Percentiles rank a stretch among this genome's conserved stretches.
Evolutionary conservation across 805 yeast species (phyloP).

Genomic region (Candida loeiensis): DNA sequence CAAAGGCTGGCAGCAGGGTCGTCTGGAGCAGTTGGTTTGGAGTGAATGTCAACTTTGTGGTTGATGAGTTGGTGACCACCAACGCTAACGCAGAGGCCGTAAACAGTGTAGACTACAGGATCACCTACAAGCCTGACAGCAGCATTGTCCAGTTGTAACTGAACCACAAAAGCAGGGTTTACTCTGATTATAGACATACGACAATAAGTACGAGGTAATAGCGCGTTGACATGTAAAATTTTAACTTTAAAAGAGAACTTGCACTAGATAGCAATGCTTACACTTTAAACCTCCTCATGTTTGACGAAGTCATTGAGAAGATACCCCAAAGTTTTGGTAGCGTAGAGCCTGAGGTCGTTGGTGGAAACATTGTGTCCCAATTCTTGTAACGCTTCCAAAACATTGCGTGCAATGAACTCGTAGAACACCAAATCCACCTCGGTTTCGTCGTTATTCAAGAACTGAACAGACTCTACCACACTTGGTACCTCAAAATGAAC

Average conservation of each 20-base stretch:
- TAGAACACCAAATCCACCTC: conserved; percentile 71
- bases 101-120: conserved; percentile 60
- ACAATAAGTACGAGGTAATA: too few species aligned
- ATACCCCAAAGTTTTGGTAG: conserved; percentile 30
- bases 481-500: conserved; percentile 67
- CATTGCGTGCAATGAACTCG: conserved; percentile 56
- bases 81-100: conserved; percentile 46
- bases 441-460: conserved; percentile 20
- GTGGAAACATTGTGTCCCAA: conserved; percentile 17
- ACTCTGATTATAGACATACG: too few species aligned
- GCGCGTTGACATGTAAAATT: too few species aligned
- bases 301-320: conserved; percentile 31
- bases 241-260: too few species aligned
- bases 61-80: conserved; percentile 47
- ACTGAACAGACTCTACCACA: conserved; percentile 57
- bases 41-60: conserved; percentile 53
- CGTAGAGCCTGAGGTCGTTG: conserved; percentile 25
- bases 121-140: conserved; percentile 61
- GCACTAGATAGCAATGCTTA: background rate
- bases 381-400: conserved; percentile 29
- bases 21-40: conserved; percentile 74
- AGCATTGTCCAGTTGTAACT: conserved; percentile 31
- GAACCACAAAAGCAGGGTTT: too few species aligned
- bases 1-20: conserved; percentile 30
- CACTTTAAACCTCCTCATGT: conserved; percentile 14